Conservation (phyloP, 306 rosid species). For the Oemleria cerasiformis region DNA sequence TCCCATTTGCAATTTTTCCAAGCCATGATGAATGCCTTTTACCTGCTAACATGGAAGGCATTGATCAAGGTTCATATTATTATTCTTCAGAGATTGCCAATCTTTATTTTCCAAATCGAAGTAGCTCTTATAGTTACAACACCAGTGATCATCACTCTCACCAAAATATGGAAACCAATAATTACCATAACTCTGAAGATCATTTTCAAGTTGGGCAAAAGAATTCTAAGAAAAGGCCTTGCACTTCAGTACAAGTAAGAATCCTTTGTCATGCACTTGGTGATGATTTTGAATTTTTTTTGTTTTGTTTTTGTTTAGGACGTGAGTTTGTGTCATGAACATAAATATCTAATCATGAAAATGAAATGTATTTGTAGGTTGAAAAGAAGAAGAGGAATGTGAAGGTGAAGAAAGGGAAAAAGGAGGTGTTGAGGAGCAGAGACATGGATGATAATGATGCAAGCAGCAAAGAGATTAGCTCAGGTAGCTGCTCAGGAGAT, state of each 20-base stretch:
- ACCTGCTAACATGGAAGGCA: constrained; percentile 26
- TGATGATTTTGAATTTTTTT: background rate
- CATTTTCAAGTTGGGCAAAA: no score
- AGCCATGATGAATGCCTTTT: constrained; percentile 34
- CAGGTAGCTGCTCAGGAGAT: constrained; percentile 57
- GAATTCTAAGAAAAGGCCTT: constrained; percentile 52
- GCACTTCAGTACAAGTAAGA: constrained; percentile 30
- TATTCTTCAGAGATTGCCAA: constrained; percentile 30
- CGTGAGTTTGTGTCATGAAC: background rate
- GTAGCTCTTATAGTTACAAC: constrained; percentile 8
- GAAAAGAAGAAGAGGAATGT: constrained; percentile 42
- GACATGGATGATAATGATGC: constrained; percentile 39
- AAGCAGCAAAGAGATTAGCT: constrained; percentile 40
- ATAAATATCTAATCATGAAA: constrained; percentile 2
- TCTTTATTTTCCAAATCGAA: constrained; percentile 14
- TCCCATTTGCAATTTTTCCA: constrained; percentile 52
- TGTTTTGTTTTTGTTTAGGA: background rate
- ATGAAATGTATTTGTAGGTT: constrained; percentile 28
- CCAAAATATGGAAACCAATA: constrained; percentile 32
- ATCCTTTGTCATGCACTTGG: background rate
- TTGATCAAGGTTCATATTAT: constrained; percentile 23
- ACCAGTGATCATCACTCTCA: constrained; percentile 25
- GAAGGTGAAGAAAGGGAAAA: constrained; percentile 46
- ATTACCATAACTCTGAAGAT: constrained; percentile 29
- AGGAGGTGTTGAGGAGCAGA: constrained; percentile 25